Percentiles rank a stretch among this genome's conserved stretches.
phyloP scores from a whole-genome alignment of 352 stramenopile genomes.

The Phytophthora hibernalis region DNA sequence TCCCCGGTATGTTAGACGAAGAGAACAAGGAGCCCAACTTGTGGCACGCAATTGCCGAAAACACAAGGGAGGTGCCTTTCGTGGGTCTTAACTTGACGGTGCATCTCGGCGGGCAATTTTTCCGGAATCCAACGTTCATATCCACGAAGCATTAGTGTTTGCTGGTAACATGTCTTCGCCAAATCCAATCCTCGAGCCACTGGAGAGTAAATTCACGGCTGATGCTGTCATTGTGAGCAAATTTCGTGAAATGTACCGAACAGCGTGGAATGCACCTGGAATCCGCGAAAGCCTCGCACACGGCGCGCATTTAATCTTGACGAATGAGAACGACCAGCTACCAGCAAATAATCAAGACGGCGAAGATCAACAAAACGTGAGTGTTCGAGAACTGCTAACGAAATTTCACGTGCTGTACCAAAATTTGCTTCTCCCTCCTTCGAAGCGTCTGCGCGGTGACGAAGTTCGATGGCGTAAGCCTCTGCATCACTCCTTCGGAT shows the following conservation, averaged over 20 bases:
- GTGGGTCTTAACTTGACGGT: slow-evolving; percentile 51
- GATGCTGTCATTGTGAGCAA: slow-evolving; percentile 33
- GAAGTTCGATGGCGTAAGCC: slow-evolving; percentile 30
- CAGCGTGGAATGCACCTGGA: slow-evolving; percentile 63
- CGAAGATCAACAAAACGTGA: slow-evolving; percentile 29
- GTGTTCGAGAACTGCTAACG: slow-evolving; percentile 24
- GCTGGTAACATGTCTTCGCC: slow-evolving; percentile 15
- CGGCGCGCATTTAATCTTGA: slow-evolving; percentile 57
- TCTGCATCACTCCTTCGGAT: slow-evolving; percentile 47
- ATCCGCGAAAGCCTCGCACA: slow-evolving; percentile 52
- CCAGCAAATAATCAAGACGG: slow-evolving; percentile 18
- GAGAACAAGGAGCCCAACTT: slow-evolving; percentile 12
- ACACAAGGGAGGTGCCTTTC: slow-evolving; percentile 44
- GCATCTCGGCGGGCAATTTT: slow-evolving; percentile 62
- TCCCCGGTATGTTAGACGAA: slow-evolving; percentile 1
- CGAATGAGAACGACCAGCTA: slow-evolving; percentile 41
- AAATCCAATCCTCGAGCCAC: neutral
- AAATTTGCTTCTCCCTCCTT: slow-evolving; percentile 59
- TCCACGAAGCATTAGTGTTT: slow-evolving; percentile 36
- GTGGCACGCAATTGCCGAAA: slow-evolving; percentile 43
- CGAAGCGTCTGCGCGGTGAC: slow-evolving; percentile 35
- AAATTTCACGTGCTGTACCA: slow-evolving; percentile 56
- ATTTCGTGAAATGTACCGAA: slow-evolving; percentile 61
- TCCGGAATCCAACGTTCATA: slow-evolving; percentile 40
- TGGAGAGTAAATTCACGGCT: neutral